A percentile compares a stretch with the other conserved stretches of the same genome.
These are phyloP conservation scores for Paracamarosporium sp. DNA, from an alignment of 2,329 filamentous ascomycete genomes.

Conservation along the genomic window DNA sequence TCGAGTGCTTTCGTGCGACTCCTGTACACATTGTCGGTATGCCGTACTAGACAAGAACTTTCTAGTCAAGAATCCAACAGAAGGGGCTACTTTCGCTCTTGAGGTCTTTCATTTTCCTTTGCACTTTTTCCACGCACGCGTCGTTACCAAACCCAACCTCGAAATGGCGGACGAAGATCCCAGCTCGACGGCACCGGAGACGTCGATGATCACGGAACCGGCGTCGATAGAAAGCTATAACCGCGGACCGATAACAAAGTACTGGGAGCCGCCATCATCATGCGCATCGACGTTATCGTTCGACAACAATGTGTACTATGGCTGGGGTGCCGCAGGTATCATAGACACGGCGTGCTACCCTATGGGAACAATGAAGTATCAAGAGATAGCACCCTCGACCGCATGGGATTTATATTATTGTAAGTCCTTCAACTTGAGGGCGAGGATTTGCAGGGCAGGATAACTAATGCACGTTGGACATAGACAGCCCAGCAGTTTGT, in stretches of 20 bases:
- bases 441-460: neutral
- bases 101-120: no score
- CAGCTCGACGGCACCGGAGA: neutral
- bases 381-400: neutral
- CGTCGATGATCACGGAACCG: neutral
- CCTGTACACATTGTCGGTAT: neutral
- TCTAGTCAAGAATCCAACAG: neutral
- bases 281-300: neutral
- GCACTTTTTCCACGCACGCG: no score
- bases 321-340: neutral
- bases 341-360: neutral
- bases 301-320: neutral
- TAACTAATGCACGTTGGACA: neutral
- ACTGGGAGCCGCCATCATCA: neutral
- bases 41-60: neutral
- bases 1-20: neutral
- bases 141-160: neutral
- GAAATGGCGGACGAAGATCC: neutral
- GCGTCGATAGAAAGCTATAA: neutral
- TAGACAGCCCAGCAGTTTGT: slow-evolving; percentile 1
- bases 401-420: neutral
- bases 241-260: neutral
- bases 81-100: neutral
- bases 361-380: neutral
- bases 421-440: neutral